Conservation (phyloP, 2,329 filamentous ascomycete genomes). For the Trichoderma asperellum region DNA sequence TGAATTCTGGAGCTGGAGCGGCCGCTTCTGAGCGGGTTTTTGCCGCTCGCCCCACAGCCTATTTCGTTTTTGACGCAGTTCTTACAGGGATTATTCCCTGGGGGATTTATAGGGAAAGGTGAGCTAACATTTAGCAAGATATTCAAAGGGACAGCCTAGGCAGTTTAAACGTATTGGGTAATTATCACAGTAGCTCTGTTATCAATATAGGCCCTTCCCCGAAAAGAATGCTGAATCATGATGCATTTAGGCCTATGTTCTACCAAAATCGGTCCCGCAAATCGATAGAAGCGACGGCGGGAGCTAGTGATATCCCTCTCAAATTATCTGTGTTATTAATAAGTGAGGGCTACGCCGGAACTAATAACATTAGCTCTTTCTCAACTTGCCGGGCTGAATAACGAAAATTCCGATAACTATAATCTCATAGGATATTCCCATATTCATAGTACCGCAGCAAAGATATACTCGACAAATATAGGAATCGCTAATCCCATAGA, state of each 20-base stretch:
- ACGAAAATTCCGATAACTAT: too few species aligned
- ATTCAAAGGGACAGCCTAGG: neutral
- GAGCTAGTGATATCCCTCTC: neutral
- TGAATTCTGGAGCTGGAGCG: slow-evolving; percentile 14
- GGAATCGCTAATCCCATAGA: too few species aligned
- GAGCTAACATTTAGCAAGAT: neutral
- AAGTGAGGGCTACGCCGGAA: too few species aligned
- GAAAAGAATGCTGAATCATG: neutral
- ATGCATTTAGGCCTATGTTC: too few species aligned
- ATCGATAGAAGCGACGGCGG: neutral
- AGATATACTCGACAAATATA: too few species aligned
- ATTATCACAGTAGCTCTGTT: neutral
- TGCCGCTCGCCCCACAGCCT: slow-evolving; percentile 4
- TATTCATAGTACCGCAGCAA: too few species aligned
- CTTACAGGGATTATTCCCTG: neutral
- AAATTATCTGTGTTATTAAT: neutral
- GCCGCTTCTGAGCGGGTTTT: slow-evolving; percentile 17
- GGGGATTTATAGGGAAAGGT: neutral
- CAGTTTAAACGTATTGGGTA: neutral
- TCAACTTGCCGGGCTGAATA: too few species aligned
- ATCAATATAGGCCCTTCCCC: neutral
- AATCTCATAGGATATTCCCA: too few species aligned
- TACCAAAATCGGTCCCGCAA: too few species aligned
- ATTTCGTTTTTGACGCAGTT: neutral
- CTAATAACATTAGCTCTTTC: too few species aligned